Evolutionary conservation across 768 basidiomycete genomes (phyloP).

Genomic region (Dioszegia crocea): DNA sequence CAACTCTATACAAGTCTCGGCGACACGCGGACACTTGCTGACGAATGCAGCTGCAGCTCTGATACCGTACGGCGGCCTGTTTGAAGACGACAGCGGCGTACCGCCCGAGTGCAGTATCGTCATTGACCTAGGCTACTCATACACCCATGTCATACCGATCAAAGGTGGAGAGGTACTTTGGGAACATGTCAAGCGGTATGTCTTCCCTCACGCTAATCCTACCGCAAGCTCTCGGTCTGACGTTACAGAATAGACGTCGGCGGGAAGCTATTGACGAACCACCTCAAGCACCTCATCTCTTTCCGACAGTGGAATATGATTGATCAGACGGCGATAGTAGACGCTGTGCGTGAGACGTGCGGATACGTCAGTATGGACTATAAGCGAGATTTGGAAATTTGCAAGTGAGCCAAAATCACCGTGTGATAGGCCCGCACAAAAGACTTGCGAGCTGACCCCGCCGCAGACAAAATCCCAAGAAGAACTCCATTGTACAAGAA

Average conservation of each 20-base stretch:
- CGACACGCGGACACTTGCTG: slow-evolving; percentile 3
- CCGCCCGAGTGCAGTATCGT: slow-evolving; percentile 75
- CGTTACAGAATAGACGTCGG: slow-evolving; percentile 78
- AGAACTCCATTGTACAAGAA: slow-evolving; percentile 72
- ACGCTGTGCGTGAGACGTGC: slow-evolving; percentile 83
- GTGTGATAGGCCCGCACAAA: neutral
- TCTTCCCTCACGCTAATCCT: neutral
- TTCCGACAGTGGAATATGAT: slow-evolving; percentile 99
- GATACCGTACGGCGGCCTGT: slow-evolving; percentile 70
- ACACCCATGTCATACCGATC: slow-evolving; percentile 84
- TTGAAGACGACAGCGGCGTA: slow-evolving; percentile 50
- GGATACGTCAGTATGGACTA: slow-evolving; percentile 76
- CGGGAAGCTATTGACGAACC: slow-evolving; percentile 91
- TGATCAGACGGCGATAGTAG: slow-evolving; percentile 91
- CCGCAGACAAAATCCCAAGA: slow-evolving; percentile 53
- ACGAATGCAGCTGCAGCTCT: slow-evolving; percentile 65
- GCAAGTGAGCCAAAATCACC: slow-evolving; percentile 59
- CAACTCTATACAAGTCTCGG: neutral
- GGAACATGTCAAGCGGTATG: slow-evolving; percentile 74
- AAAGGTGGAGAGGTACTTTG: slow-evolving; percentile 70
- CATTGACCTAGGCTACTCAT: slow-evolving; percentile 88
- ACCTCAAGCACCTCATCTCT: slow-evolving; percentile 86
- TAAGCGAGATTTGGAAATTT: slow-evolving; percentile 66
- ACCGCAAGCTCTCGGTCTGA: slow-evolving; percentile 3
- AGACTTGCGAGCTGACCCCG: neutral